phyloP scores from a whole-genome alignment of 495 filamentous ascomycete genomes.

The Aspergillus funiculosus region DNA sequence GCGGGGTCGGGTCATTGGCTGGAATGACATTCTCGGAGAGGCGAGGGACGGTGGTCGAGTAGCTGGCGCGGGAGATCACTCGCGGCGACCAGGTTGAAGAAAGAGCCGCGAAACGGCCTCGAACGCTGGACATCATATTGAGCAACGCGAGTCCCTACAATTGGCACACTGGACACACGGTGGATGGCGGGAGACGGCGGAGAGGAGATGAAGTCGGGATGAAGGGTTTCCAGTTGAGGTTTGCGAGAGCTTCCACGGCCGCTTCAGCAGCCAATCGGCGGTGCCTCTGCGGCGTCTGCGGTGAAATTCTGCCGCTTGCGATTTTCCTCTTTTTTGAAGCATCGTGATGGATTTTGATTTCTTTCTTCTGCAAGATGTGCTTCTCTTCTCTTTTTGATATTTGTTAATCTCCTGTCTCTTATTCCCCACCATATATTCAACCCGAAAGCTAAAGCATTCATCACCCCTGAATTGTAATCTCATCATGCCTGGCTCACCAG shows the following conservation, averaged over 20 bases:
- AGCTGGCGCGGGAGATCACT: constrained; percentile 35
- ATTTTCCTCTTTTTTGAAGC: constrained; percentile 13
- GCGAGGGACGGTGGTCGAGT: constrained; percentile 46
- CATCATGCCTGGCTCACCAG: constrained; percentile 32
- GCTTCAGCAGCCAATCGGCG: constrained; percentile 24
- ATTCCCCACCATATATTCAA: constrained; percentile 4
- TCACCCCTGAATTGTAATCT: constrained; percentile 1
- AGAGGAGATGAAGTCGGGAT: constrained; percentile 22
- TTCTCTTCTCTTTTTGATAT: background rate
- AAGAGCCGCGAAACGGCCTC: constrained; percentile 42
- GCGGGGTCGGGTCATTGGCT: constrained; percentile 51
- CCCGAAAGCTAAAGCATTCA: too few relatives aligned
- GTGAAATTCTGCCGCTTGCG: constrained; percentile 21
- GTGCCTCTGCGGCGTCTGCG: constrained; percentile 11
- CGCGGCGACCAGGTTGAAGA: constrained; percentile 35
- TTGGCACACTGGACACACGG: constrained; percentile 5
- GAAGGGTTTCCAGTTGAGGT: constrained; percentile 25
- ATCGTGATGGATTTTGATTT: too few relatives aligned
- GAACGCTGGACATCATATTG: constrained; percentile 54
- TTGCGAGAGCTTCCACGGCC: constrained; percentile 19
- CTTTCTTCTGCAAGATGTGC: background rate
- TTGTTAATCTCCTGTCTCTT: constrained; percentile 24
- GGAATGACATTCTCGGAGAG: constrained; percentile 46
- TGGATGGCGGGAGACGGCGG: constrained; percentile 21
- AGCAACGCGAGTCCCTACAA: constrained; percentile 19